Base-by-base conservation (phyloP, 257 asterid genomes). In the Leptodermis oblonga region DNA sequence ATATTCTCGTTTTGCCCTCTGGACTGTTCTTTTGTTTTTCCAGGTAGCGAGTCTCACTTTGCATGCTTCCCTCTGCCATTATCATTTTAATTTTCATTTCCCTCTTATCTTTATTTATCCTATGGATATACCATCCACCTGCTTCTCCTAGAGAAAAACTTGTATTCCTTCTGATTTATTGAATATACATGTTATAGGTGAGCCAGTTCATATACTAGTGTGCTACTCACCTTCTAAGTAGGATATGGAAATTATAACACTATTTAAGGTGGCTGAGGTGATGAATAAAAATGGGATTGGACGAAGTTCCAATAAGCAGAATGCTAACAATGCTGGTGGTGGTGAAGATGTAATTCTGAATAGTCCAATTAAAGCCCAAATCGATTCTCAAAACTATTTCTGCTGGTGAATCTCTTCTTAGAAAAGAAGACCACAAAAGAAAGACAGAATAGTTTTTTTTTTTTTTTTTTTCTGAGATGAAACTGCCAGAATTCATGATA, bases 221-320 rank as follows among this genome's bases (percentile, higher is more conserved):
- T 88, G 97, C 79, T 84, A 88, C 81, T 90, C 97, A 46, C 96
- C 96, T 36, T 87, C 62, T 82, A 93, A 90, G 83, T 89, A 88
- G 79, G 97, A 93, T 68, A 85, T 84, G 56, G 97, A 93, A 89
- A 82, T 93, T 72, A 93, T 93, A 54, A 90, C 99, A 25, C 99
- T 97, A 49, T 93, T 93, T 84, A 90, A 88, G 82, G 95, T 93
- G 76, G 99, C 99, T 25, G 99, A 93, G 17, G 84, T 82, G 74
- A 90, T 90, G 95, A 87, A 81, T 82, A 92, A 86, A 85, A 88
- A 81, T 68, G 95, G 93, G 55, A 72, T 85, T 39, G 83, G 87
- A 33, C 80, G 77, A 70, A 79, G 74, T 81, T 62, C 77, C 62
- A 83, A 70, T 58, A 74, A 77, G 70, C 85, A 84, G 75, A 88